Base-by-base conservation (phyloP, 306 rosid genomes). In the Sesbania bispinosa region DNA sequence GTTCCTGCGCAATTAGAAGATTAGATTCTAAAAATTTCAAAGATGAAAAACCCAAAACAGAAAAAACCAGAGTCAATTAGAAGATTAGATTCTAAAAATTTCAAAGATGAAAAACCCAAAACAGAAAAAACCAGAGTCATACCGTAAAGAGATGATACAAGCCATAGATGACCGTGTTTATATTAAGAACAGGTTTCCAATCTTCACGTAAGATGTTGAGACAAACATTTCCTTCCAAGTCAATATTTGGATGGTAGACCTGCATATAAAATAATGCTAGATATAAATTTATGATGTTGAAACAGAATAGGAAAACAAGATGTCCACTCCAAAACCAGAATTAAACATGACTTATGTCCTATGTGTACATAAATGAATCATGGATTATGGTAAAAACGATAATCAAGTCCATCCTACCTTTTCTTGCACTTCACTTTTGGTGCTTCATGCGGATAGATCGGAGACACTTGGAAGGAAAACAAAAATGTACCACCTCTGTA, bases 161-260 rank as follows among this genome's bases (percentile, higher is more conserved):
- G 75, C 98, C 98, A 71, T 93, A 90, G 48, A 93, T 84, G 35
- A 93, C 55, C 4, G 96, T 88, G 83, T 90, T 93, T 52, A 93
- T 88, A 48, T 87, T 93, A 41, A 93, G 93, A 39, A 93, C 96
- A 78, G 98, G 98, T 78, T 93, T 93, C 98, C 98, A 93, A 77
- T 90, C 98, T 81, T 93, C 98, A 75, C 98, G 81, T 52, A 93
- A 80, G 79, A 93, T 90, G 86, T 93, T 93, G 64, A 93, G 96
- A 80, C 97, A 90, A 35, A 90, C 98, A 62, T 90, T 90, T 64
- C 98, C 98, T 78, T 93, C 98, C 92, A 93, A 87, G 77, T 93
- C 98, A 71, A 93, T 93, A 69, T 93, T 93, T 2, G 98, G 98
- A 82, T 93, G 97, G 81, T 93, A 93, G 41, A 93, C 83, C 97